Percentiles rank a stretch among this genome's conserved stretches.
Evolutionary conservation across 164 flowering plant species (phyloP).

Genomic region (Warburgia ugandensis): DNA sequence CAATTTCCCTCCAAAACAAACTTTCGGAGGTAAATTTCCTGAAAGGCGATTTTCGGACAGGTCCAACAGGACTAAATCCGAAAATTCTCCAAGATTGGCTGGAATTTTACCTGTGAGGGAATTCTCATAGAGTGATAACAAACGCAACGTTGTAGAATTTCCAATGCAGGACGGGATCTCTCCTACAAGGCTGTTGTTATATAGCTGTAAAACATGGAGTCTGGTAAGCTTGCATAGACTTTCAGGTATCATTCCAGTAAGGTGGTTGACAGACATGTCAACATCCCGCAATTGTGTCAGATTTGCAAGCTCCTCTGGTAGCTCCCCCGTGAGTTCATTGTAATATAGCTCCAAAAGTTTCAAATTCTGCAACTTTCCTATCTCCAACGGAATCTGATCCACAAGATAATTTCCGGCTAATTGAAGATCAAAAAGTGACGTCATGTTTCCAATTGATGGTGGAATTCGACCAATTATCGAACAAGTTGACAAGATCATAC

Average conservation of each 20-base stretch:
- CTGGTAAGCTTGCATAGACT: conserved; percentile 59
- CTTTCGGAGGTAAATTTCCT: conserved; percentile 57
- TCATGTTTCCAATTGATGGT: conserved; percentile 62
- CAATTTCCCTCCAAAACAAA: conserved; percentile 68
- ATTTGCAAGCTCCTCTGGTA: conserved; percentile 80
- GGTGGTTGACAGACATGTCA: conserved; percentile 67
- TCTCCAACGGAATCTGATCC: conserved; percentile 58
- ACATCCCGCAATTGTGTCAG: conserved; percentile 53
- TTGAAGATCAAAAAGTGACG: conserved; percentile 66
- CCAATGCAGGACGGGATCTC: conserved; percentile 55
- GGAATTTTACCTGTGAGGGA: conserved; percentile 66
- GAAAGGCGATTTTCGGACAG: conserved; percentile 67
- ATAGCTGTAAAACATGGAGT: conserved; percentile 54
- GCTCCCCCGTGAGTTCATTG: conserved; percentile 52
- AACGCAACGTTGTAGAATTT: conserved; percentile 47
- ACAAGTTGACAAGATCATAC: conserved; percentile 57
- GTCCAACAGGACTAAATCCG: conserved; percentile 48
- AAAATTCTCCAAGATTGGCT: conserved; percentile 39
- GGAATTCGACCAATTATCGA: conserved; percentile 59
- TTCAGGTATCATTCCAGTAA: conserved; percentile 67
- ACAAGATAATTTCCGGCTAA: conserved; percentile 59
- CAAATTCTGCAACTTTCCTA: conserved; percentile 56
- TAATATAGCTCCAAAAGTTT: conserved; percentile 68
- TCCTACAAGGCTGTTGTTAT: conserved; percentile 82
- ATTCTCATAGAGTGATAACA: conserved; percentile 63